Evolutionary conservation across 2,329 filamentous ascomycete genomes (phyloP).

Genomic region (Aulographum hederae): DNA sequence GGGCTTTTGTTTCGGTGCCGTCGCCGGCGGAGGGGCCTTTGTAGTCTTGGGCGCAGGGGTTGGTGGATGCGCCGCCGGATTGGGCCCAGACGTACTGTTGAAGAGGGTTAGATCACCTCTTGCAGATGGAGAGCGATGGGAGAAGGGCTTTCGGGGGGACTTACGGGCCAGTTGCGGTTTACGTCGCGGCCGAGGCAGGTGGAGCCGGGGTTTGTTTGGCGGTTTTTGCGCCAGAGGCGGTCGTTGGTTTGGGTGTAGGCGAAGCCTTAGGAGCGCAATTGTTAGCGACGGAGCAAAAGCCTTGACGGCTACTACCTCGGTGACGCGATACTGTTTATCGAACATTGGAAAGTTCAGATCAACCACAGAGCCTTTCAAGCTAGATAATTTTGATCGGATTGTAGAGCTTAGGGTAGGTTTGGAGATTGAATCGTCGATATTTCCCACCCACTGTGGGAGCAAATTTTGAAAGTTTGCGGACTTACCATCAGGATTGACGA

Average conservation of each 20-base stretch:
- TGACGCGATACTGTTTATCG: too few relatives aligned
- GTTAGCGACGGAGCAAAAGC: too few relatives aligned
- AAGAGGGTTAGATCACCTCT: too few relatives aligned
- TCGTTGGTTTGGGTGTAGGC: conserved; percentile 18
- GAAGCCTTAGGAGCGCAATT: too few relatives aligned
- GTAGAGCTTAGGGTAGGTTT: too few relatives aligned
- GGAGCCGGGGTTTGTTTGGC: conserved; percentile 12
- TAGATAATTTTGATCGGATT: too few relatives aligned
- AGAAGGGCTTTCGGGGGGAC: too few relatives aligned
- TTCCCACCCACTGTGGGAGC: conserved; percentile 23
- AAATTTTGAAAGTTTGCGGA: too few relatives aligned
- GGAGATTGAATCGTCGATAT: conserved; percentile 18
- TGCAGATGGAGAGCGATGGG: too few relatives aligned
- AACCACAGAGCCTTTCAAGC: too few relatives aligned
- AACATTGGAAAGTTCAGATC: too few relatives aligned
- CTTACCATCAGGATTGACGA: conserved; percentile 39
- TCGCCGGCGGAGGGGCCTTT: conserved; percentile 16
- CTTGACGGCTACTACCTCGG: too few relatives aligned
- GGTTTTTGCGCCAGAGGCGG: conserved; percentile 21
- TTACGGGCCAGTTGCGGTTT: conserved; percentile 22
- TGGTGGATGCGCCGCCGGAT: conserved; percentile 17
- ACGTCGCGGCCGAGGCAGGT: conserved; percentile 19
- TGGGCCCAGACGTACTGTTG: conserved; percentile 10
- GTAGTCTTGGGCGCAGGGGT: conserved; percentile 18
- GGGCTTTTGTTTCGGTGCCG: conserved; percentile 28